A percentile compares a stretch with the other conserved stretches of the same genome.
Conservation (phyloP, 345 rosid genomes). For the Lumnitzera racemosa region DNA sequence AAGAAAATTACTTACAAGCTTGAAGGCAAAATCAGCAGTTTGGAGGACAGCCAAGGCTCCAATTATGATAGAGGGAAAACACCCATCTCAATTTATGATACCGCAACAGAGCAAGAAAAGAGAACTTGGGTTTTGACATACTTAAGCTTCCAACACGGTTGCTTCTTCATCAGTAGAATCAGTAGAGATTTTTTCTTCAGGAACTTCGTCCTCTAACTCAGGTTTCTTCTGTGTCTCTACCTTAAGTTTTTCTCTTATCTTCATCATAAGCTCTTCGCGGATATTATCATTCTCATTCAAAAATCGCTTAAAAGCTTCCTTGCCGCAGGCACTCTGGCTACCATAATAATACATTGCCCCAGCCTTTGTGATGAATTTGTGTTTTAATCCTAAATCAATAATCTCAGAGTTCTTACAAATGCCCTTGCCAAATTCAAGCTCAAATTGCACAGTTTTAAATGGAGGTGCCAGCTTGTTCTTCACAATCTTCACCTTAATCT, state of each 20-base stretch:
- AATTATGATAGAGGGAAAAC: too few relatives aligned
- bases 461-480: constrained; percentile 98
- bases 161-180: constrained; percentile 63
- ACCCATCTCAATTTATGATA: too few relatives aligned
- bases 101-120: too few relatives aligned
- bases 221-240: constrained; percentile 20
- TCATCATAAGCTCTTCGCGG: constrained; percentile 52
- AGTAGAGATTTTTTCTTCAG: constrained; percentile 13
- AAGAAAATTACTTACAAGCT: too few relatives aligned
- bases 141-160: constrained; percentile 52
- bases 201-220: constrained; percentile 24
- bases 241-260: constrained; percentile 57
- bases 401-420: constrained; percentile 67
- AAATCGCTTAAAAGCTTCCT: constrained; percentile 63
- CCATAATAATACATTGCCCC: constrained; percentile 41
- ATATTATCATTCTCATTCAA: constrained; percentile 35
- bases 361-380: constrained; percentile 54
- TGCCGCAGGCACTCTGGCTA: constrained; percentile 57
- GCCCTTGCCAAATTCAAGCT: constrained; percentile 95
- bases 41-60: too few relatives aligned
- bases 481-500: constrained; percentile 73
- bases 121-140: too few relatives aligned
- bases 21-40: too few relatives aligned
- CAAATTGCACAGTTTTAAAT: constrained; percentile 71
- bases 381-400: constrained; percentile 63